Evolutionary conservation across 148 eudicot genomes (phyloP).

Genomic region (Rhododendron ferrugineum): DNA sequence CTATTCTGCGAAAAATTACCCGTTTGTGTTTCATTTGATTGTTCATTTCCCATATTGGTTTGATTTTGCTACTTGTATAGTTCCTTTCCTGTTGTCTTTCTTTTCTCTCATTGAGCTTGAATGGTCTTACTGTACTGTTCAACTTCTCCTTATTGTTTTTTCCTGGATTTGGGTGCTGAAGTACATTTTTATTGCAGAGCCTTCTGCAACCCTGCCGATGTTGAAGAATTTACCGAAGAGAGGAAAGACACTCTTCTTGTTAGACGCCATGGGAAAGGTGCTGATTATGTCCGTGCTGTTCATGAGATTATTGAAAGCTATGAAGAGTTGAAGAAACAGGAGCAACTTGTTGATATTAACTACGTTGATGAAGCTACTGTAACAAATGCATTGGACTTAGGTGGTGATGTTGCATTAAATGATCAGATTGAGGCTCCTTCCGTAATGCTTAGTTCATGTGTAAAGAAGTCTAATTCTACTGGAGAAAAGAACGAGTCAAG

Average conservation of each 20-base stretch:
- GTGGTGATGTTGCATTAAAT: slow-evolving; percentile 21
- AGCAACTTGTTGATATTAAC: slow-evolving; percentile 25
- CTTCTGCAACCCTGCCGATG: slow-evolving; percentile 92
- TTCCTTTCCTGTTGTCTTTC: not conserved
- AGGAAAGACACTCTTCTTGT: slow-evolving; percentile 59
- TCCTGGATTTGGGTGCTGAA: not conserved
- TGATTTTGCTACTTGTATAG: not conserved
- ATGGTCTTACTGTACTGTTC: not conserved
- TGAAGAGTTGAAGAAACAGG: slow-evolving; percentile 57
- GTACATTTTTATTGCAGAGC: slow-evolving; percentile 47
- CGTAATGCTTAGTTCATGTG: not conserved
- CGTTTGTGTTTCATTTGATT: not conserved
- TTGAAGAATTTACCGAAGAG: slow-evolving; percentile 91
- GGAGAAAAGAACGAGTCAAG: slow-evolving; percentile 36
- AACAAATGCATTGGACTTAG: slow-evolving; percentile 26
- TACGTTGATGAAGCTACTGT: slow-evolving; percentile 28
- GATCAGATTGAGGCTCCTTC: slow-evolving; percentile 27
- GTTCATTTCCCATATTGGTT: not conserved
- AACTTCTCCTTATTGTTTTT: not conserved
- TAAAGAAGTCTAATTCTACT: not conserved
- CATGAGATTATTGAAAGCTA: slow-evolving; percentile 74
- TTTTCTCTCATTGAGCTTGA: not conserved
- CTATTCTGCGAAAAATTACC: not conserved
- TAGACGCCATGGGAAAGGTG: slow-evolving; percentile 83
- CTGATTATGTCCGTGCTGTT: slow-evolving; percentile 93